Conservation (phyloP, 495 filamentous ascomycete species). For the Oleoguttula mirabilis region DNA sequence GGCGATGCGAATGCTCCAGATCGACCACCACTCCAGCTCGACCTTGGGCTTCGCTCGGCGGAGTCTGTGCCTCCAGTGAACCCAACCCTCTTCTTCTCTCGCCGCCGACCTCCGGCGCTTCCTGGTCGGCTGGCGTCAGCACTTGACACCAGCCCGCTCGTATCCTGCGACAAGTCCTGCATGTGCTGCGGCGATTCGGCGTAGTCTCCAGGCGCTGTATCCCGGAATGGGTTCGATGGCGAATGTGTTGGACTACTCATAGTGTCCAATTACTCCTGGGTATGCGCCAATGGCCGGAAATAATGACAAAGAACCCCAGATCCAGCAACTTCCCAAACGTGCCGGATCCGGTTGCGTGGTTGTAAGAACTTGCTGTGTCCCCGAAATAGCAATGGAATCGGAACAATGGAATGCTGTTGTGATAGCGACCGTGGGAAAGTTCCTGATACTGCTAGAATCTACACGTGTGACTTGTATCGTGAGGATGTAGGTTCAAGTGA, state of each 20-base stretch:
- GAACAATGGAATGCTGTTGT: background rate
- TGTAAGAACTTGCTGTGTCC: too few species aligned
- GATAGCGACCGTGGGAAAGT: background rate
- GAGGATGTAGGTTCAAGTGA: too few species aligned
- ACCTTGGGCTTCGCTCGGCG: constrained; percentile 3
- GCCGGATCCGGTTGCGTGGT: too few species aligned
- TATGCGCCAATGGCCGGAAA: background rate
- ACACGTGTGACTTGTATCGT: too few species aligned
- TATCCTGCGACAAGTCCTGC: constrained; percentile 1
- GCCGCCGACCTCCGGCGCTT: constrained; percentile 11
- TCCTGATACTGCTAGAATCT: too few species aligned
- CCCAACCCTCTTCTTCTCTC: constrained; percentile 22
- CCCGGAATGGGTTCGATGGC: constrained; percentile 5
- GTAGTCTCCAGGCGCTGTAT: background rate
- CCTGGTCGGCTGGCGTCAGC: constrained; percentile 13
- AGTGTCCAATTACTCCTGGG: background rate
- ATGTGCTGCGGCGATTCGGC: background rate
- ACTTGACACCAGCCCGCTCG: constrained; percentile 9
- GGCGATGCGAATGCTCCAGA: background rate
- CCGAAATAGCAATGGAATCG: background rate
- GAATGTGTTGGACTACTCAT: constrained; percentile 8
- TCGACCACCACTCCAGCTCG: constrained; percentile 7
- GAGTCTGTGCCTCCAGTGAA: constrained; percentile 12
- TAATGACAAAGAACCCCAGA: background rate
- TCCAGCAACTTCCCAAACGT: too few species aligned